phyloP scores from a whole-genome alignment of 1,284 basidiomycete species.

The Austropuccinia psidii region DNA sequence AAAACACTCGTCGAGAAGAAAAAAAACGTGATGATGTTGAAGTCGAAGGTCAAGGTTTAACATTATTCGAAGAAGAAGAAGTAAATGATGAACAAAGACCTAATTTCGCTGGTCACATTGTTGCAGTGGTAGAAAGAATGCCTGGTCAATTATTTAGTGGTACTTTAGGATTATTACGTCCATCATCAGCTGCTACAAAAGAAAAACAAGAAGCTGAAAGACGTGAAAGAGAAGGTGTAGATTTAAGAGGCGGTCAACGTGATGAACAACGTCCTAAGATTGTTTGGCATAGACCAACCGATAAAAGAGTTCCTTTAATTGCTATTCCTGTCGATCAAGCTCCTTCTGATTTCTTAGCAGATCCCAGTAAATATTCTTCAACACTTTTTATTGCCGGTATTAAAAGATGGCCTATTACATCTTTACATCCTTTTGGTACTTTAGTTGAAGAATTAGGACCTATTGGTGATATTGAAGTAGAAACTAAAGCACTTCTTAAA shows the following conservation, averaged over 20 bases:
- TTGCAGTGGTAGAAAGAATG: constrained; percentile 96
- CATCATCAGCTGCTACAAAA: constrained; percentile 95
- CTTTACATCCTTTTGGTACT: constrained; percentile 96
- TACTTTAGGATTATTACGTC: constrained; percentile 86
- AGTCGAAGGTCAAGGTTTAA: constrained; percentile 94
- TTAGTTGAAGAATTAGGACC: constrained; percentile 95
- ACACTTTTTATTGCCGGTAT: constrained; percentile 95
- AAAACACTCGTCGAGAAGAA: constrained; percentile 73
- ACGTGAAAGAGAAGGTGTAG: constrained; percentile 79
- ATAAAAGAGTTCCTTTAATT: constrained; percentile 97
- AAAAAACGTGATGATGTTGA: constrained; percentile 99
- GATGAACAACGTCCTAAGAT: constrained; percentile 86
- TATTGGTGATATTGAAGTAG: constrained; percentile 96
- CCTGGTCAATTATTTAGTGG: constrained; percentile 98
- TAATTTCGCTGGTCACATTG: constrained; percentile 82
- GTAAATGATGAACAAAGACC: constrained; percentile 96
- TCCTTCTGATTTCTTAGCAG: constrained; percentile 89
- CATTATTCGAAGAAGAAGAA: constrained; percentile 92
- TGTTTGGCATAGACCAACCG: constrained; percentile 99
- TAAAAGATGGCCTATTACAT: constrained; percentile 82
- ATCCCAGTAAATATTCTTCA: constrained; percentile 80
- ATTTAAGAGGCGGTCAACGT: constrained; percentile 68
- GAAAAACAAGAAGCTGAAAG: constrained; percentile 99
- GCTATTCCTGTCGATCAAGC: constrained; percentile 97
- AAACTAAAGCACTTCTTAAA: constrained; percentile 92